phyloP scores from a whole-genome alignment of 352 stramenopile species.

The Globisporangium nodosum region DNA sequence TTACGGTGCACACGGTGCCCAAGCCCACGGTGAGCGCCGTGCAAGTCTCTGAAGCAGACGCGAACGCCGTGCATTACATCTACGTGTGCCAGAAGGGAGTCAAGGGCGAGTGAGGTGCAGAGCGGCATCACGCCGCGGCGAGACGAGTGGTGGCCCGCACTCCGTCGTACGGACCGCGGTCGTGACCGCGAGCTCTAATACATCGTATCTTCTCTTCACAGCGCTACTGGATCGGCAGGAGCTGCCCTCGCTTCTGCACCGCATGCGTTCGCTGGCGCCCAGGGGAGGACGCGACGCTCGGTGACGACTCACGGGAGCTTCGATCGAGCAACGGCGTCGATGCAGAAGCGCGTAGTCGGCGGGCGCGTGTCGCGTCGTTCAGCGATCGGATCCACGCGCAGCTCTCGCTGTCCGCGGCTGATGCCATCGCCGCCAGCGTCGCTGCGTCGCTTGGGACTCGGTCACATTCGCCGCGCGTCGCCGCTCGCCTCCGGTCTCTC shows the following conservation, averaged over 20 bases:
- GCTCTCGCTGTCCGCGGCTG: not conserved
- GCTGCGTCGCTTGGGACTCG: not conserved
- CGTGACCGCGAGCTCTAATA: slow-evolving; percentile 1
- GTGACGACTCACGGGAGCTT: too few relatives aligned
- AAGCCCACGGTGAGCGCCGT: slow-evolving; percentile 94
- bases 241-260: not conserved
- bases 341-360: not conserved
- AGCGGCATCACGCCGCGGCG: not conserved
- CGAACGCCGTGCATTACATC: slow-evolving; percentile 94
- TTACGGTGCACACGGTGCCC: slow-evolving; percentile 93
- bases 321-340: not conserved
- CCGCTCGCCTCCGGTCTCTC: slow-evolving; percentile 4
- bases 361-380: not conserved
- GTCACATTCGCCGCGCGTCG: not conserved
- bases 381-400: not conserved
- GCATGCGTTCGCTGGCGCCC: too few relatives aligned
- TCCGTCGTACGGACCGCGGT: not conserved
- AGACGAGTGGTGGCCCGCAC: not conserved
- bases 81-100: slow-evolving; percentile 93
- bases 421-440: not conserved
- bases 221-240: not conserved
- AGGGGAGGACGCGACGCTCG: too few relatives aligned
- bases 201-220: slow-evolving; percentile 7
- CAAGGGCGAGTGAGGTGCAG: slow-evolving; percentile 28
- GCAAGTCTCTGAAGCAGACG: slow-evolving; percentile 90